Evolutionary conservation across 306 rosid genomes (phyloP), one percentile per base, ranked within the genome.

Genomic region (Neltuma alba): DNA sequence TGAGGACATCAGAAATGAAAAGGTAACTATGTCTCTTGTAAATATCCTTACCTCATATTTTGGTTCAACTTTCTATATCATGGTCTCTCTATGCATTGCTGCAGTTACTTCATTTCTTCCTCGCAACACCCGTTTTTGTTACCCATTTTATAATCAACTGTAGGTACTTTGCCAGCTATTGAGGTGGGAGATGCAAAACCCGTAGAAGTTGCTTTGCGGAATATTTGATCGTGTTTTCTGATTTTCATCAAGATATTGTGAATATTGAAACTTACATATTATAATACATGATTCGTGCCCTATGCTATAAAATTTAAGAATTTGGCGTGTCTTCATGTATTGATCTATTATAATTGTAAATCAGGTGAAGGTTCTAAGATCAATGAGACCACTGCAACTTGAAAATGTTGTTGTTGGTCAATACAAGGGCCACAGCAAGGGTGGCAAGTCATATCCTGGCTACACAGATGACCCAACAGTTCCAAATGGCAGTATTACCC

Each of bases 331-430:
- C 34, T 27, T 10, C 34, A 25, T 58, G 10, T 28, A 60, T 28
- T 13, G 74, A 45, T 72, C 80, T 30, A 52, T 58, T 58, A 31
- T 83, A 74, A 45, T 80, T 48, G 63, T 77, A 66, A 77, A 78
- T 80, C 95, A 95, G 98, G 99, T 92, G 72, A 95, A 92, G 91
- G 99, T 92, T 82, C 86, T 95, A 63, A 89, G 93, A 72, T 95
- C 99, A 76, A 91, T 92, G 99, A 91, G 87, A 79, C 90, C 95
- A 36, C 73, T 92, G 74, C 87, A 60, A 61, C 86, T 95, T 47
- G 98, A 95, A 86, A 88, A 95, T 81, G 97, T 92, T 82, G 96
- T 92, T 82, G 77, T 92, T 67, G 99, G 99, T 75, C 99, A 95
- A 79, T 95, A 95, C 61, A 95, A 92, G 86, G 97, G 99, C 42